Evolutionary conservation across 371 early-diverging fungal genomes (phyloP).

Genomic region (Capillidium heterosporum): DNA sequence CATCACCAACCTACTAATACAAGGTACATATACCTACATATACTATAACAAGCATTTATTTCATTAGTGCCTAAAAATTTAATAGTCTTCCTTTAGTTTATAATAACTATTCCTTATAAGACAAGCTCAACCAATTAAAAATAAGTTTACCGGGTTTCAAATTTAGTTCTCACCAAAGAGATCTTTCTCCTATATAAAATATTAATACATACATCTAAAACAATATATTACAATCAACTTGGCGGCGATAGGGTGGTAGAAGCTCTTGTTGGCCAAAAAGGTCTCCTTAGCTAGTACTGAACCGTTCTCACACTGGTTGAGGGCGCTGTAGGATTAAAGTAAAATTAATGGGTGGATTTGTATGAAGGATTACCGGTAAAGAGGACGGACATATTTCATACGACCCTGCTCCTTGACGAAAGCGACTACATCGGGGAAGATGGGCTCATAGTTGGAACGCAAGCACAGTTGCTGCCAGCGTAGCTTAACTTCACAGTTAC

Average conservation of each 20-base stretch:
- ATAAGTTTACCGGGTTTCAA: too few species aligned
- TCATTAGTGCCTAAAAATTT: too few species aligned
- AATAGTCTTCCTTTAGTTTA: too few species aligned
- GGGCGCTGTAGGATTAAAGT: slow-evolving; percentile 15
- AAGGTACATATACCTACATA: too few species aligned
- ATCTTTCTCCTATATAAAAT: slow-evolving; percentile 1
- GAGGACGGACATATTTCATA: slow-evolving; percentile 85
- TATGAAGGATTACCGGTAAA: slow-evolving; percentile 29
- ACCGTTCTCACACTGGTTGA: slow-evolving; percentile 45
- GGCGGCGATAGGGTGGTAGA: slow-evolving; percentile 89
- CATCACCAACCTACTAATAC: too few species aligned
- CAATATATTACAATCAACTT: slow-evolving; percentile 36
- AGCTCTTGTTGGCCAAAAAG: slow-evolving; percentile 50
- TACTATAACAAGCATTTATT: too few species aligned
- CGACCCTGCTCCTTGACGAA: slow-evolving; percentile 80
- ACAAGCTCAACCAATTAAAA: too few species aligned
- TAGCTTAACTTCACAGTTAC: slow-evolving; percentile 75
- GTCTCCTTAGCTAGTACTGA: slow-evolving; percentile 58
- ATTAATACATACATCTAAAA: background rate
- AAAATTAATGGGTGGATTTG: slow-evolving; percentile 7
- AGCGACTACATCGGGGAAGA: slow-evolving; percentile 49
- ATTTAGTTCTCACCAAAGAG: background rate
- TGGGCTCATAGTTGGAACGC: slow-evolving; percentile 48
- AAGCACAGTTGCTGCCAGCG: slow-evolving; percentile 76
- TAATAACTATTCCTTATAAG: too few species aligned